Evolutionary conservation across 257 asterid species (phyloP).

Genomic region (Haberlea rhodopensis): DNA sequence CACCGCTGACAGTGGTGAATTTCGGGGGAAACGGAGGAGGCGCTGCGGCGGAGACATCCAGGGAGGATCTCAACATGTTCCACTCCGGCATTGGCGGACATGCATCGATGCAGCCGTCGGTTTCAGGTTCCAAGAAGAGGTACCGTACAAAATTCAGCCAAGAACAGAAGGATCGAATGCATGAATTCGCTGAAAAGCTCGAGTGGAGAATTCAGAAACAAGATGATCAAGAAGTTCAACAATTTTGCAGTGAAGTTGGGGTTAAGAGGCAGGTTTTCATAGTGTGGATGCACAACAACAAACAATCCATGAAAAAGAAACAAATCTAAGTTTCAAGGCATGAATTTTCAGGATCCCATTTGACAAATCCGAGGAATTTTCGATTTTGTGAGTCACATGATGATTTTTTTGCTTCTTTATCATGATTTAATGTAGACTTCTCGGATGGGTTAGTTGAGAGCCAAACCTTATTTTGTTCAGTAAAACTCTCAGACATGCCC

Average conservation of each 20-base stretch:
- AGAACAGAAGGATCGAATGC: constrained; percentile 64
- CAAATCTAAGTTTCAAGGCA: constrained; percentile 25
- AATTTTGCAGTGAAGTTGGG: constrained; percentile 52
- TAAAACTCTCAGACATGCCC: too few relatives aligned
- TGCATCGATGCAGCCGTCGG: constrained; percentile 22
- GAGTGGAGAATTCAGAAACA: constrained; percentile 70
- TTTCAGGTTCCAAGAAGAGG: constrained; percentile 52
- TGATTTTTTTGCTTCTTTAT: constrained; percentile 10
- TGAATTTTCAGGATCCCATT: neutral
- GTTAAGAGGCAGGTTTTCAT: constrained; percentile 65
- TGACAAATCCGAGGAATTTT: neutral
- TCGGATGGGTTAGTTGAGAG: neutral
- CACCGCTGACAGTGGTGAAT: constrained; percentile 41
- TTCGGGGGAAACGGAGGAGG: constrained; percentile 47
- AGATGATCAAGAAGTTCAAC: constrained; percentile 52
- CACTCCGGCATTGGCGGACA: constrained; percentile 30
- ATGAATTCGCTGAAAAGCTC: constrained; percentile 47
- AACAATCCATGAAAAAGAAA: constrained; percentile 68
- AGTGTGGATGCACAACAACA: constrained; percentile 92
- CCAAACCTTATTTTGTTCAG: neutral
- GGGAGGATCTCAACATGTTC: constrained; percentile 56
- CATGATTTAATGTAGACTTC: neutral
- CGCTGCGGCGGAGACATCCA: constrained; percentile 56
- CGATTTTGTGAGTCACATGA: neutral
- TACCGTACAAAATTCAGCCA: constrained; percentile 65